Evolutionary conservation across 352 stramenopile genomes (phyloP), one percentile per base, ranked within the genome.

Genomic region (Poterioochromonas sp.): DNA sequence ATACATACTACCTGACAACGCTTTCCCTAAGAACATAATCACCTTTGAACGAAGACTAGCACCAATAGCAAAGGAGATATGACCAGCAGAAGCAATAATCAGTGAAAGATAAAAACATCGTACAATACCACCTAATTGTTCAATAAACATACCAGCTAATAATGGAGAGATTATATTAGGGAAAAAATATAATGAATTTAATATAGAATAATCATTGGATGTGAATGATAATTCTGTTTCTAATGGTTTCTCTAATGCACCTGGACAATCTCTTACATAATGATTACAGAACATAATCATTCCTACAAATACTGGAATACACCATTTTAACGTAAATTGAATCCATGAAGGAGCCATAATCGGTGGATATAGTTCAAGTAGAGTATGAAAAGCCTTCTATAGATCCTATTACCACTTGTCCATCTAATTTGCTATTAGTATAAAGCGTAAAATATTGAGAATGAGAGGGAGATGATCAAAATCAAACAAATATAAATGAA

Each of bases 161-260:
- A 69, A 5, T 44, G 60, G 60, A 22, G 60, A 43, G 2, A 69
- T 43, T n/a, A 69, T 43, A 43, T 69, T 69, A 18, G 60, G 60
- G 8, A 69, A 69, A n/a, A 69, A 69, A n/a, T 69, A 69, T 20
- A 69, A 15, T 1, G 22, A 11, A n/a, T 69, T 69, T n/a, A 69
- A n/a, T 12, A 26, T 39, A 18, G 32, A 3, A 43, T 69, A 69
- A 18, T 69, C 32, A 1, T 1, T 11, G 8, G 22, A 1, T 26
- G 60, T 32, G 22, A 69, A 29, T 1, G 8, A 8, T 43, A 69
- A 40, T 26, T 69, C 60, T 18, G 60, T 43, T 26, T 69, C 60
- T 5, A 69, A n/a, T 43, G 39, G 60, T 26, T 69, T 69, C 32
- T 69, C 22, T 41, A 69, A 43, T 20, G 60, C 32, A 18, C 60